Evolutionary conservation across 2,329 filamentous ascomycete species (phyloP).

Genomic region (Aspergillus ibericus): DNA sequence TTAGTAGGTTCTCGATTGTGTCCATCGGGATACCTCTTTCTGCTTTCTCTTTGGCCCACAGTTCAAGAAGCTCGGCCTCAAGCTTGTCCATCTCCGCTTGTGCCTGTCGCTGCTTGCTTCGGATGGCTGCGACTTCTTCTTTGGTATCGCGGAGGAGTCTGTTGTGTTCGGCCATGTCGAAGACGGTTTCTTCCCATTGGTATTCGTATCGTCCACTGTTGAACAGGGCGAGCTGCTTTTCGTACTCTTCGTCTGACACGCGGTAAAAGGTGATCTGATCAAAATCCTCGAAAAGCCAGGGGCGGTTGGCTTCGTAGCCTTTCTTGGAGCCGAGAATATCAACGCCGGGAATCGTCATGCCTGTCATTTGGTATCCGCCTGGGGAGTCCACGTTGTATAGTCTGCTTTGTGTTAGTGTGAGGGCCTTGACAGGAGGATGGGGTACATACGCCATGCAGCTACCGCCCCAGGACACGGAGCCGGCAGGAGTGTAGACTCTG

Average conservation of each 20-base stretch:
- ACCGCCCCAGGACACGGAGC: slow-evolving; percentile 58
- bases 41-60: slow-evolving; percentile 44
- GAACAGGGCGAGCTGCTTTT: slow-evolving; percentile 50
- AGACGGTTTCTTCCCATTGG: slow-evolving; percentile 50
- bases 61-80: slow-evolving; percentile 38
- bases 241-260: slow-evolving; percentile 54
- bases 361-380: slow-evolving; percentile 58
- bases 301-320: slow-evolving; percentile 47
- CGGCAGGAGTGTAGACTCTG: slow-evolving; percentile 58
- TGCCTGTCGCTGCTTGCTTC: slow-evolving; percentile 47
- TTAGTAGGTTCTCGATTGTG: slow-evolving; percentile 50
- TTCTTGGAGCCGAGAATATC: slow-evolving; percentile 56
- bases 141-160: slow-evolving; percentile 46
- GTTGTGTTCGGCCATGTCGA: slow-evolving; percentile 60
- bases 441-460: slow-evolving; percentile 48
- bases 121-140: slow-evolving; percentile 50
- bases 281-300: slow-evolving; percentile 60
- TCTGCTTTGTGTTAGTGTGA: slow-evolving; percentile 15
- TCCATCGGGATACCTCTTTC: slow-evolving; percentile 53
- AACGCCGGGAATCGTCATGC: slow-evolving; percentile 54
- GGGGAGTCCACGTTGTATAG: slow-evolving; percentile 59
- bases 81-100: slow-evolving; percentile 47
- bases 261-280: slow-evolving; percentile 58
- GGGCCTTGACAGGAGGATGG: not conserved
- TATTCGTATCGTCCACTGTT: slow-evolving; percentile 54